A percentile compares a stretch with the other conserved stretches of the same genome.
These are phyloP conservation scores for Clohesyomyces aquaticus DNA, from an alignment of 495 filamentous ascomycete species.

Conservation along the genomic window DNA sequence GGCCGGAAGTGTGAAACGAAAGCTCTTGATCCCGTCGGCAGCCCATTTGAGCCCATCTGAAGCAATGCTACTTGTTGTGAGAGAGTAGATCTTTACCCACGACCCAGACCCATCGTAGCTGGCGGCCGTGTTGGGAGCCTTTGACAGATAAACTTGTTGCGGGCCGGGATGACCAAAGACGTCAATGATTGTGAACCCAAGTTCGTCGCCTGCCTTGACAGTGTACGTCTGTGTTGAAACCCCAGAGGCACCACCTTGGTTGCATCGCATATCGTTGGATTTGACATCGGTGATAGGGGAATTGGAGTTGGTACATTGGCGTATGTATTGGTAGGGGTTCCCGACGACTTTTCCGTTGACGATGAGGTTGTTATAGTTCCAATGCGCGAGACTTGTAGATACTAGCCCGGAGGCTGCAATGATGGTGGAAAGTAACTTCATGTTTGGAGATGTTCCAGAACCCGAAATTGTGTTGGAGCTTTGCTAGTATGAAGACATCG, in stretches of 20 bases:
- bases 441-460: not conserved
- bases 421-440: conserved; percentile 10
- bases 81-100: conserved; percentile 42
- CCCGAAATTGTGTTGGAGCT: not conserved
- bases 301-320: conserved; percentile 20
- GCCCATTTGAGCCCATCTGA: conserved; percentile 13
- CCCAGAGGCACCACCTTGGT: conserved; percentile 16
- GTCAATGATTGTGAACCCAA: conserved; percentile 14
- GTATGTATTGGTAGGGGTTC: conserved; percentile 13
- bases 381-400: conserved; percentile 9
- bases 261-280: conserved; percentile 22
- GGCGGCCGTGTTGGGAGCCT: conserved; percentile 35
- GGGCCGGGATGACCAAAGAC: conserved; percentile 17
- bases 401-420: not conserved
- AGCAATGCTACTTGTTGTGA: conserved; percentile 5
- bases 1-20: conserved; percentile 55
- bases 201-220: conserved; percentile 8
- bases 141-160: conserved; percentile 37
- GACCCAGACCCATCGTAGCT: conserved; percentile 44
- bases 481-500: not conserved
- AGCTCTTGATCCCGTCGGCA: conserved; percentile 2
- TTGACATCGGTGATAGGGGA: conserved; percentile 15
- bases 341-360: conserved; percentile 16
- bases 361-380: conserved; percentile 20
- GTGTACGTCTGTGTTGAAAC: conserved; percentile 14